Evolutionary conservation across 164 flowering plant species (phyloP), one percentile per base, ranked within the genome.

Genomic region (Magnolia officinalis): DNA sequence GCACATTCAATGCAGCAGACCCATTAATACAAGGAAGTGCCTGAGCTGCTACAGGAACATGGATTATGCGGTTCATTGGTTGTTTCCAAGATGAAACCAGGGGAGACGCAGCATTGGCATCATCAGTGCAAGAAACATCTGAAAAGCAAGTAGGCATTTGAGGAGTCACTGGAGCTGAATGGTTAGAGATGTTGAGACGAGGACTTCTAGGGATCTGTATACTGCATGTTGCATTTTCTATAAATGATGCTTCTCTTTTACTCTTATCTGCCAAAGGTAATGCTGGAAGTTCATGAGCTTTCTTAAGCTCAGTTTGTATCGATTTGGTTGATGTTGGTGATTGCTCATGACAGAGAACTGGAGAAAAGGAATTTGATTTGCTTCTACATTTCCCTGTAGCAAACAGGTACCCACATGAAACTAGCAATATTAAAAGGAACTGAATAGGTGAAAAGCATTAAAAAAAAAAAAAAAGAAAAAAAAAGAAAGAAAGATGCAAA

Each of bases 321-420:
- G 78, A 80, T 74, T 78, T 71, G 45, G 79, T 76, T 31, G 74
- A 63, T 31, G 68, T 26, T 26, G 70, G 71, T 49, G 72, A 72
- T 26, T 83, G 76, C 73, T 75, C 81, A 26, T 74, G 21, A 50
- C 13, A 14, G 37, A 70, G 63, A 65, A 74, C 75, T 59, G 76
- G 71, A 65, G 59, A 19, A 16, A 70, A 52, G 37, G 80, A 71
- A 69, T 67, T 61, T 21, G 37, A 52, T 23, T 19, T 63, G 58
- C 67, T 71, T 76, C 72, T 78, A 18, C 58, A 69, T 78, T 77
- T 79, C 67, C 83, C 92, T 89, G 88, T 45, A 84, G 79, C 13
- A 11, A 76, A 23, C 16, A 8, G n/a, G 45, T 68, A 18, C 19
- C 49, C 29, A 68, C 45, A 24, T 66, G 24, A 55, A 55, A 55